Conservation (phyloP, 2,329 filamentous ascomycete species). For the Stagonosporopsis tanaceti region DNA sequence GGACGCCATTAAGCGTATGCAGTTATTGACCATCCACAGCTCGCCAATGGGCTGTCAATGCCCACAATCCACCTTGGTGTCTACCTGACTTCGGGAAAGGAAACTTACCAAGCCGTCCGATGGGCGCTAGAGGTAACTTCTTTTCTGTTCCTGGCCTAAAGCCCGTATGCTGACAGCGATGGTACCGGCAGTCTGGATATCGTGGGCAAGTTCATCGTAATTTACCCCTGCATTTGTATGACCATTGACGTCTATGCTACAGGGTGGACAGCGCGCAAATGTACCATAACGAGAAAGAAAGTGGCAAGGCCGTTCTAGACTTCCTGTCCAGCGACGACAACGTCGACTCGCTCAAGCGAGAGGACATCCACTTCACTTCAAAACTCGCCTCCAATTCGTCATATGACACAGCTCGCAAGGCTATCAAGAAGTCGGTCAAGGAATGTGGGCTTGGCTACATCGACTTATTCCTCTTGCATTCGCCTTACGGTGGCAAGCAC, state of each 20-base stretch:
- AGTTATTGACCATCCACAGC: conserved; percentile 38
- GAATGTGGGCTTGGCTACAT: conserved; percentile 75
- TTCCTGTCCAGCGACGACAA: conserved; percentile 62
- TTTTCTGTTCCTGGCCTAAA: conserved; percentile 22
- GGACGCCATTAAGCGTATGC: neutral
- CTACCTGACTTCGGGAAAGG: conserved; percentile 72
- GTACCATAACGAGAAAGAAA: conserved; percentile 74
- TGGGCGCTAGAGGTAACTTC: conserved; percentile 62
- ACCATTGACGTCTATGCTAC: conserved; percentile 31
- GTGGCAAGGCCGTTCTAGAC: conserved; percentile 69
- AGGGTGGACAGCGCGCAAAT: conserved; percentile 68
- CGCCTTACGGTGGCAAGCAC: conserved; percentile 75
- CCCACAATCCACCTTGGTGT: conserved; percentile 78
- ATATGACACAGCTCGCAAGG: conserved; percentile 72
- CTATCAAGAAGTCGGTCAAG: conserved; percentile 71
- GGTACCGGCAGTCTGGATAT: conserved; percentile 54
- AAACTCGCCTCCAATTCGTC: conserved; percentile 74
- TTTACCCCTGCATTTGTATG: conserved; percentile 19
- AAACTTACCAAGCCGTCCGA: conserved; percentile 66
- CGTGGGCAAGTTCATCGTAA: conserved; percentile 47
- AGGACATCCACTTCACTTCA: conserved; percentile 80
- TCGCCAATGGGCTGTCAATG: conserved; percentile 70
- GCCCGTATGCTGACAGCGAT: conserved; percentile 21
- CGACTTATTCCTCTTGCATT: conserved; percentile 81
- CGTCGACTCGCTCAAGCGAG: conserved; percentile 63